Evolutionary conservation across 257 asterid species (phyloP), one percentile per base, ranked within the genome.

Genomic region (Solanum dulcamara): DNA sequence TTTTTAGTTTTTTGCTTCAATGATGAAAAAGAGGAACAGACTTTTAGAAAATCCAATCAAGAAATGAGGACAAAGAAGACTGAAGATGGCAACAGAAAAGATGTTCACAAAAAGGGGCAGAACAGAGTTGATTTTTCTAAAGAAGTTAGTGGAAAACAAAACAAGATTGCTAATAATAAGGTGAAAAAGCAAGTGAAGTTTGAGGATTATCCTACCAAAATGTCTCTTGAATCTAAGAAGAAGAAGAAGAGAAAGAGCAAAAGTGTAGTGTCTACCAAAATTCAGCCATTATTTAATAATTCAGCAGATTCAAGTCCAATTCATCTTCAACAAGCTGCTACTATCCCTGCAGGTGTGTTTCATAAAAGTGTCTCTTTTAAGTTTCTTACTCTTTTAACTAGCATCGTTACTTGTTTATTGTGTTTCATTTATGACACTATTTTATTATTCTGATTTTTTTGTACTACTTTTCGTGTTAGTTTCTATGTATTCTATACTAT

Each of bases 181-280:
- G 91, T 88, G 84, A 89, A 72, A 88, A 85, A 88, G 85, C 70
- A 90, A 22, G 40, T 42, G 55, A 33, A 85, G 55, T 89, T 57
- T 74, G 15, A 51, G 6, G 72, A 77, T 33, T 80, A 84, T 48
- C n/a, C 44, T 37, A 83, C 37, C 51, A 85, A 86, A 84, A 87
- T 85, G 51, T 28, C 68, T 68, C n/a, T 46, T 32, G 85, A 85
- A 85, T 86, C 87, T 40, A 84, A 88, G 70, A 89, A 55, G 53
- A 90, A 66, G 75, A 88, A 51, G 64, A 86, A 66, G 74, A 86
- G 50, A 30, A 75, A 74, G 55, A 86, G 44, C 44, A 75, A 74
- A 64, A 13, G 15, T 86, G 74, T 59, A 75, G 86, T 83, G 38
- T 83, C 83, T 74, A 84, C 51, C 4, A 83, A 40, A 33, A 67